These are phyloP conservation scores for Pichia occidentalis DNA, from an alignment of 805 yeast species.

Conservation along the genomic window DNA sequence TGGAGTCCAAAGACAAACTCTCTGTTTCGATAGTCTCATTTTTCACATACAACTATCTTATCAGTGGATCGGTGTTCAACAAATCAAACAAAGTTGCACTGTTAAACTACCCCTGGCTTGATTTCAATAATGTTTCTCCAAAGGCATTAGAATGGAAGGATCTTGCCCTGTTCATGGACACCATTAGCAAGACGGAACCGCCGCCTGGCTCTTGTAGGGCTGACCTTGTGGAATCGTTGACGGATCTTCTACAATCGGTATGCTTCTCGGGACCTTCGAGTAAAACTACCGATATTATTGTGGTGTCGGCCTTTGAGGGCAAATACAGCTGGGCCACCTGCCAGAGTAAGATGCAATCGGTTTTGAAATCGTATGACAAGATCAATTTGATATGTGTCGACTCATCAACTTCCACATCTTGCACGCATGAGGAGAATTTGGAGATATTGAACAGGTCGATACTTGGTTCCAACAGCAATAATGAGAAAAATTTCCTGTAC, in stretches of 20 bases:
- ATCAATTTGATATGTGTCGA: constrained; percentile 5
- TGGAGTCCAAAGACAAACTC: background rate
- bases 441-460: background rate
- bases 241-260: constrained; percentile 1
- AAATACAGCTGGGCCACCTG: constrained; percentile 1
- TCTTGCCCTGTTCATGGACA: background rate
- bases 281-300: constrained; percentile 3
- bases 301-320: constrained; percentile 3
- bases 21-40: background rate
- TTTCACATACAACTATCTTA: constrained; percentile 10
- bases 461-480: constrained; percentile 2
- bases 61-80: constrained; percentile 2
- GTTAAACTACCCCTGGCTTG: background rate
- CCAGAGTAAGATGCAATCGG: background rate
- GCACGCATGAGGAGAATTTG: background rate
- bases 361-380: constrained; percentile 2
- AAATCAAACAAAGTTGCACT: constrained; percentile 9
- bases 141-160: constrained; percentile 6
- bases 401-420: background rate
- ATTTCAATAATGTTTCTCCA: background rate
- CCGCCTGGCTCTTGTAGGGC: background rate
- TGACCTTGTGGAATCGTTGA: background rate
- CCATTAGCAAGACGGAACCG: too few relatives aligned
- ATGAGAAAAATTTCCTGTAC: constrained; percentile 2
- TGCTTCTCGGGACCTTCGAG: too few relatives aligned